phyloP scores from a whole-genome alignment of 306 rosid genomes.

The Quercus rubra region DNA sequence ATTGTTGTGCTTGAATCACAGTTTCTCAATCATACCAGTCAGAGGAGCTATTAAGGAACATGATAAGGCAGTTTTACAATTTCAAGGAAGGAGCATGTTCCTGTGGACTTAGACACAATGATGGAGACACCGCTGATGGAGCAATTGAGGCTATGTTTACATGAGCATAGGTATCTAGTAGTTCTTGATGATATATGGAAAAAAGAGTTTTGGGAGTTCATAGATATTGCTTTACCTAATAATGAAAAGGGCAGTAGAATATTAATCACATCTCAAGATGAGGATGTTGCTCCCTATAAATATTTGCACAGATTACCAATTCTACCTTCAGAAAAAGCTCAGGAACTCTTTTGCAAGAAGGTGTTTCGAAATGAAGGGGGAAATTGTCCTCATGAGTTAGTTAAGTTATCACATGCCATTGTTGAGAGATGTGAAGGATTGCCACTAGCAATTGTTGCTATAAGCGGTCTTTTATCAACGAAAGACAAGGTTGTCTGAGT shows the following conservation, averaged over 20 bases:
- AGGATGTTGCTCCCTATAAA: not conserved
- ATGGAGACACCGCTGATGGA: not conserved
- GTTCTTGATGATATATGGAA: not conserved
- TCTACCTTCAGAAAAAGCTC: not conserved
- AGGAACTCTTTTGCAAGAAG: not conserved
- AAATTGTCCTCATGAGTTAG: not conserved
- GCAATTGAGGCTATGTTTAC: not conserved
- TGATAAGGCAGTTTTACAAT: too few species aligned
- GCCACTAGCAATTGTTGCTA: not conserved
- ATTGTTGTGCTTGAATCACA: not conserved
- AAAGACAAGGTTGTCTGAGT: not conserved
- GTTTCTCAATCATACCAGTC: too few species aligned
- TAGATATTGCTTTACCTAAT: not conserved
- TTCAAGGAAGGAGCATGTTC: not conserved
- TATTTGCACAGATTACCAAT: fast-evolving
- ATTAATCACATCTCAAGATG: not conserved
- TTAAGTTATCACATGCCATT: not conserved
- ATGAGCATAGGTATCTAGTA: not conserved
- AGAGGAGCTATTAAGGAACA: too few species aligned
- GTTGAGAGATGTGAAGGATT: not conserved
- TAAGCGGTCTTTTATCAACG: not conserved
- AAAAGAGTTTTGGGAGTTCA: not conserved
- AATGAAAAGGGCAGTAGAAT: not conserved
- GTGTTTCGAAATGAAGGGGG: not conserved
- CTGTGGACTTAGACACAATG: not conserved